Conservation (phyloP, 768 basidiomycete species). For the Favolaschia claudopus region DNA sequence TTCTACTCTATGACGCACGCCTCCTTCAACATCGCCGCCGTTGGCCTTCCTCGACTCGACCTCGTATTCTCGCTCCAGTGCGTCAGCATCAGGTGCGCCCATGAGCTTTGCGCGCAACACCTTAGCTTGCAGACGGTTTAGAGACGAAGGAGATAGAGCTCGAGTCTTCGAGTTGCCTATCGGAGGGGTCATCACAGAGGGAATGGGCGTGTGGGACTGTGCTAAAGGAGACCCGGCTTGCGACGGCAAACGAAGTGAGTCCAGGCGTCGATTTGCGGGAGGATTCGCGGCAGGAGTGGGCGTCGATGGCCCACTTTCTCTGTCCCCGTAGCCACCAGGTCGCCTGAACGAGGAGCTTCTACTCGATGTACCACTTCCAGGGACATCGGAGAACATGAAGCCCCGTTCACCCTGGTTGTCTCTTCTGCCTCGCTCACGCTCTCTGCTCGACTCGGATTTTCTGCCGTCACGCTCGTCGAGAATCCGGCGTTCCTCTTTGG, state of each 20-base stretch:
- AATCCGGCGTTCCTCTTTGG: slow-evolving; percentile 83
- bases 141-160: slow-evolving; percentile 73
- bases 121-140: slow-evolving; percentile 93
- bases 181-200: slow-evolving; percentile 87
- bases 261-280: slow-evolving; percentile 58
- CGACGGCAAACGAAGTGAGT: slow-evolving; percentile 68
- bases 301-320: slow-evolving; percentile 69
- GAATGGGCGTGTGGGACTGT: slow-evolving; percentile 84
- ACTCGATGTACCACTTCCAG: slow-evolving; percentile 69
- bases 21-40: slow-evolving; percentile 48
- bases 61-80: slow-evolving; percentile 89
- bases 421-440: slow-evolving; percentile 40
- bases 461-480: slow-evolving; percentile 83
- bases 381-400: slow-evolving; percentile 74
- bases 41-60: slow-evolving; percentile 61
- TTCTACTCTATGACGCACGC: slow-evolving; percentile 71
- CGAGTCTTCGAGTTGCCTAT: slow-evolving; percentile 45
- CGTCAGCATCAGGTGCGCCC: slow-evolving; percentile 76
- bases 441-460: slow-evolving; percentile 48
- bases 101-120: slow-evolving; percentile 92
- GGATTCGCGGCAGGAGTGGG: slow-evolving; percentile 35
- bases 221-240: slow-evolving; percentile 65
- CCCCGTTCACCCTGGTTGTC: slow-evolving; percentile 59
- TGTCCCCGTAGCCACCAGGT: slow-evolving; percentile 70
- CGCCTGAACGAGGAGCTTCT: slow-evolving; percentile 90